Evolutionary conservation across 2,329 filamentous ascomycete genomes (phyloP).

Genomic region (Mariannaea elegans): DNA sequence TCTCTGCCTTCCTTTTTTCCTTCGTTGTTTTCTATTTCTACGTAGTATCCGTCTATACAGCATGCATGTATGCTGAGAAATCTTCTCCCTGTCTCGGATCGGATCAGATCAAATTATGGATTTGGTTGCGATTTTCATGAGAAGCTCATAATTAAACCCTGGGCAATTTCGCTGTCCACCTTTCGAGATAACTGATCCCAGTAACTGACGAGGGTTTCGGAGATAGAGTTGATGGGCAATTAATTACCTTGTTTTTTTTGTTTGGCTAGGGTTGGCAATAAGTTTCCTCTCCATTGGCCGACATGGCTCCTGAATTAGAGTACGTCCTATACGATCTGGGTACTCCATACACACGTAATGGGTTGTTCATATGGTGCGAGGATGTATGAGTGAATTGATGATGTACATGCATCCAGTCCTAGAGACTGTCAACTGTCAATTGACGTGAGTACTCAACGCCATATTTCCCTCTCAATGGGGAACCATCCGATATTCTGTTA

Average conservation of each 20-base stretch:
- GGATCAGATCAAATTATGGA: too few relatives aligned
- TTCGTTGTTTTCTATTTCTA: background rate
- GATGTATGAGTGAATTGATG: background rate
- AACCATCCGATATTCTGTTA: too few relatives aligned
- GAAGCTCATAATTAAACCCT: background rate
- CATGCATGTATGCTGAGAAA: too few relatives aligned
- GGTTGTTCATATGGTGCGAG: too few relatives aligned
- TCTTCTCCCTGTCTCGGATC: too few relatives aligned
- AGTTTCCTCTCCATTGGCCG: too few relatives aligned
- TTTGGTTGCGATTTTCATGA: background rate
- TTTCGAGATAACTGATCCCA: too few relatives aligned
- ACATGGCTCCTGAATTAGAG: too few relatives aligned
- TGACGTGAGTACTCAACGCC: slow-evolving; percentile 6
- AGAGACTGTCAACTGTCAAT: background rate
- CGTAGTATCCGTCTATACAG: too few relatives aligned
- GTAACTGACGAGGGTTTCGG: slow-evolving; percentile 31
- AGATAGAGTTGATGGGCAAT: slow-evolving; percentile 14
- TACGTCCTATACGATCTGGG: too few relatives aligned
- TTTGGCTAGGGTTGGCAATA: background rate
- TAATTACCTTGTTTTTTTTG: background rate
- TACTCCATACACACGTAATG: too few relatives aligned
- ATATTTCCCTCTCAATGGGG: too few relatives aligned
- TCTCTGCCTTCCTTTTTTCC: background rate
- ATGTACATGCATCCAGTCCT: background rate
- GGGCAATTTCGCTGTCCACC: background rate